phyloP scores from a whole-genome alignment of 768 basidiomycete genomes.

The Calocybe indica region DNA sequence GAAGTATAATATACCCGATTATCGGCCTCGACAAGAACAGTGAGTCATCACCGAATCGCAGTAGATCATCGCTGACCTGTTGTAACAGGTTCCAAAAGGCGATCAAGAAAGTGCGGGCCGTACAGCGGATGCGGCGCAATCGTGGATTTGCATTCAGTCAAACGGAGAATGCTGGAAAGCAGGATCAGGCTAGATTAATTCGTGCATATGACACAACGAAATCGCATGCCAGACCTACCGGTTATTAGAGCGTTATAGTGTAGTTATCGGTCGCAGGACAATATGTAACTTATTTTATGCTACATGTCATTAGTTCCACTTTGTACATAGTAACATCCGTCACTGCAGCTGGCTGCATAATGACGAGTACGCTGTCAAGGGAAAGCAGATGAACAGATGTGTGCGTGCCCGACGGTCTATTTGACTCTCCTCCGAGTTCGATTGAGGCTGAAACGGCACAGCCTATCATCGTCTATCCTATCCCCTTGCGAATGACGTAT shows the following conservation, averaged over 20 bases:
- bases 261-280: too few relatives aligned
- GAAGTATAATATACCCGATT: slow-evolving; percentile 97
- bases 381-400: too few relatives aligned
- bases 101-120: slow-evolving; percentile 99
- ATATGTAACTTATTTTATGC: slow-evolving; percentile 30
- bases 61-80: slow-evolving; percentile 5
- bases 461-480: too few relatives aligned
- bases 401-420: too few relatives aligned
- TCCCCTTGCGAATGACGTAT: too few relatives aligned
- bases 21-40: slow-evolving; percentile 96
- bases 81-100: slow-evolving; percentile 87
- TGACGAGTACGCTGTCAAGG: too few relatives aligned
- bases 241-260: slow-evolving; percentile 44
- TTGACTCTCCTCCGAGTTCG: too few relatives aligned
- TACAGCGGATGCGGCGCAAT: slow-evolving; percentile 93
- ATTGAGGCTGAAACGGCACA: too few relatives aligned
- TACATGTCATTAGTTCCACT: neutral
- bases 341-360: too few relatives aligned
- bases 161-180: slow-evolving; percentile 78
- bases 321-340: too few relatives aligned
- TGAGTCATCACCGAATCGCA: slow-evolving; percentile 28
- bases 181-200: slow-evolving; percentile 85
- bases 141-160: slow-evolving; percentile 98
- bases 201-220: slow-evolving; percentile 86
- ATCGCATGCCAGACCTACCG: slow-evolving; percentile 63